phyloP scores from a whole-genome alignment of 768 basidiomycete species.

The Phaeolepiota aurea region DNA sequence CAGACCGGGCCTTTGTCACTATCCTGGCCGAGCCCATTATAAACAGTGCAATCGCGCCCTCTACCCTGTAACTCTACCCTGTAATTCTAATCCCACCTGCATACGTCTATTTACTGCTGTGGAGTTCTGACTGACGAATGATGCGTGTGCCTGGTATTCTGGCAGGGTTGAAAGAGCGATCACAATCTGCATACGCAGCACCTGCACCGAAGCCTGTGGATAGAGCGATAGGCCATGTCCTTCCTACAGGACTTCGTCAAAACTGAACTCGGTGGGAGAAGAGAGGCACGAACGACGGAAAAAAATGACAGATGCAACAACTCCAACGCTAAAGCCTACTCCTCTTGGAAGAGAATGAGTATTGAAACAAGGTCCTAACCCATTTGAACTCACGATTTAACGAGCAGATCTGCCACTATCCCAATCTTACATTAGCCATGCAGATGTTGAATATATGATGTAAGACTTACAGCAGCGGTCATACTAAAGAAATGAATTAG shows the following conservation, averaged over 20 bases:
- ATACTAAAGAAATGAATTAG: slow-evolving; percentile 46
- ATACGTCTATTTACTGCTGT: background rate
- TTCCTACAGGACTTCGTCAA: slow-evolving; percentile 41
- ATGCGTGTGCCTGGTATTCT: slow-evolving; percentile 80
- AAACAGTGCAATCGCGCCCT: no score
- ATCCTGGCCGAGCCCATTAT: no score
- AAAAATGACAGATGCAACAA: slow-evolving; percentile 82
- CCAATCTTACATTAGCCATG: background rate
- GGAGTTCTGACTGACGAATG: slow-evolving; percentile 32
- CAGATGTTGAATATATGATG: background rate
- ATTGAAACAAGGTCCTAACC: background rate
- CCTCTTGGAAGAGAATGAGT: slow-evolving; percentile 39
- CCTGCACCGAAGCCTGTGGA: slow-evolving; percentile 84
- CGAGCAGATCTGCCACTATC: slow-evolving; percentile 38
- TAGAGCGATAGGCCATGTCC: slow-evolving; percentile 86
- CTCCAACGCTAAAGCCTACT: slow-evolving; percentile 83
- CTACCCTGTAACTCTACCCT: no score
- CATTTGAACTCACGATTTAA: slow-evolving; percentile 62
- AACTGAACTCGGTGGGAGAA: background rate
- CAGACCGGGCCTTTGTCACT: no score
- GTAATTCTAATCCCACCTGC: slow-evolving; percentile 1
- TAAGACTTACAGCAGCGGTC: slow-evolving; percentile 72
- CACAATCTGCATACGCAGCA: slow-evolving; percentile 86
- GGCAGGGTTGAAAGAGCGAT: slow-evolving; percentile 88
- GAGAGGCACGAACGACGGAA: slow-evolving; percentile 69